Evolutionary conservation across 2,329 filamentous ascomycete genomes (phyloP), one percentile per base, ranked within the genome.

Genomic region (Penicillium freii): DNA sequence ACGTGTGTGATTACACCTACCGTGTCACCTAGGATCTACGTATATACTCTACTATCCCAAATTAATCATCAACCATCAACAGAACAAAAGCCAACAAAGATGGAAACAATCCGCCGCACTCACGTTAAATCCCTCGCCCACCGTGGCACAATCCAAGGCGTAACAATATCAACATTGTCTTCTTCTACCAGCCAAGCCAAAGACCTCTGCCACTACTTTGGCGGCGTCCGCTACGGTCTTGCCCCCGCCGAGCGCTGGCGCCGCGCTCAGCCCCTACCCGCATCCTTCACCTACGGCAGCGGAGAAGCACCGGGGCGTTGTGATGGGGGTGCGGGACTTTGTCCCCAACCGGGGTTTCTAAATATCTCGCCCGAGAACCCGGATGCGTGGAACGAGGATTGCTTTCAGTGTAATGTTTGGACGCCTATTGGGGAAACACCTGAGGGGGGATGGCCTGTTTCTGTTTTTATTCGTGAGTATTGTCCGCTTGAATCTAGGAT

Each of bases 321-420:
- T 60, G 75, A 74, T 1, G 73, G 74, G 0, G 52, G 56, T 6
- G 63, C 71, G 1, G 66, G 72, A 57, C 56, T 81, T 3, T 85
- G 83, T 67, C 83, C 83, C 0, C 83, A 86, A 62, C 78, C 80
- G 1, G 66, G 66, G 1, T 73, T 73, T 39, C 17, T 66, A 43
- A 54, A 56, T 17, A 68, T 69, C n/a, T 63, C 68, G 10, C 60
- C 62, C 1, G 38, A 48, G n/a, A 63, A 63, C 1, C 58, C 69
- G 5, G 77, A 75, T 67, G 74, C 55, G 0, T 73, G 67, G 66
- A 61, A 77, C 48, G 83, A 86, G 62, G 81, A 85, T 66, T 85
- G 83, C 58, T 74, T 84, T 59, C 81, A 84, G 61, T 71, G 76
- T 50, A 85, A 84, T 66, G 73, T 86, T 5, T 85, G 81, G 77